Base-by-base conservation (phyloP, 2,329 filamentous ascomycete genomes). In the Penicillium fuscoglaucum region DNA sequence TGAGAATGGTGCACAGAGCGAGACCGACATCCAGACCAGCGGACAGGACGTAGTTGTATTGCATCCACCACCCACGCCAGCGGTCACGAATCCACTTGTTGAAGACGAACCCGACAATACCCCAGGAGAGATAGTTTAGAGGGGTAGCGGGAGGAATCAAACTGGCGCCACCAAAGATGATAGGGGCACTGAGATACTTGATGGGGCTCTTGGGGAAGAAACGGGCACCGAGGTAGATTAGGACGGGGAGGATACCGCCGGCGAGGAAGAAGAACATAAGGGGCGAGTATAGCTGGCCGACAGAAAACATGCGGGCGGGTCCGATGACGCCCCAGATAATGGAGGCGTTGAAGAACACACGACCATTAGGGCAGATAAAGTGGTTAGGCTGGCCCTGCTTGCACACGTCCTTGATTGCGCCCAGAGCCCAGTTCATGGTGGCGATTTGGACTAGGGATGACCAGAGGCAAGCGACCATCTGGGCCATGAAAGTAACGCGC, bases 1-100 rank as follows among this genome's bases (percentile, higher is more conserved):
- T 87, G 57, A 91, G 72, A 37, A 91, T 82, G 0, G 87, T 87
- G 35, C 82, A 83, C 21, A 90, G 72, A 13, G 87, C 84, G 6
- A 90, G 79, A 6, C 88, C 88, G 49, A 83, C 84, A 71, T 91
- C 89, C 39, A 91, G 77, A 1, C 86, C 89, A 0, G 88, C 88
- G 21, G 87, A 90, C 0, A 87, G 85, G 68, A 90, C 82, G 71
- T 91, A 91, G 77, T 91, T 91, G 77, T 90, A 91, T 72, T 87
- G 85, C 72, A 88, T 78, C 89, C 89, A 91, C 89, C 88, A 91
- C 35, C 86, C 88, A 4, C 81, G 83, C 74, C 83, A 88, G 61
- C 83, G 81, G 58, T 86, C 81, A 70, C 84, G 84, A 70, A 91
- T 83, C 65, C 80, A 85, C 66, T 83, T 87, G 74, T 90, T 90